Percentiles rank a stretch among this genome's conserved stretches.
phyloP scores from a whole-genome alignment of 164 flowering plant genomes.

The Dillenia turbinata region DNA sequence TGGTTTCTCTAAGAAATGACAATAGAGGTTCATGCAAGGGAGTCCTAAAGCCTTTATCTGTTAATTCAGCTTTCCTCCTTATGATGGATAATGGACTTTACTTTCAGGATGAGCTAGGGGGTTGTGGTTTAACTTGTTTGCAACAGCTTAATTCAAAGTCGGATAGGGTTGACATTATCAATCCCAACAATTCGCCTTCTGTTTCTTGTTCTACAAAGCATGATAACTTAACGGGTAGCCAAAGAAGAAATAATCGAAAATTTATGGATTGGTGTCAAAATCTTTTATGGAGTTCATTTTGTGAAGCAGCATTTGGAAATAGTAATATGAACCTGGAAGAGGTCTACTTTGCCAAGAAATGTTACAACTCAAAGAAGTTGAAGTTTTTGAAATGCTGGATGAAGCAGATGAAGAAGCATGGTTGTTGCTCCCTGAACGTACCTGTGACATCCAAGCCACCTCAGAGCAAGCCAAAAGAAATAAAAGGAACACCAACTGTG shows the following conservation, averaged over 20 bases:
- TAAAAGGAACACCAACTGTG: conserved; percentile 17
- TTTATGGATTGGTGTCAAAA: conserved; percentile 22
- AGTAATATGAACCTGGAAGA: conserved; percentile 46
- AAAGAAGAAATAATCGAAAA: conserved; percentile 26
- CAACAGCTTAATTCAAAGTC: conserved; percentile 4
- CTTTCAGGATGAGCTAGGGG: conserved; percentile 3
- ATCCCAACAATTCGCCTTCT: conserved; percentile 21
- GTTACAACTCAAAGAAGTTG: conserved; percentile 56
- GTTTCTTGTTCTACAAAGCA: conserved; percentile 12
- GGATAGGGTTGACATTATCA: conserved; percentile 8
- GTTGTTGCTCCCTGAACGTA: neutral
- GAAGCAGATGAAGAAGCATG: conserved; percentile 52
- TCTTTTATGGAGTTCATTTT: conserved; percentile 65
- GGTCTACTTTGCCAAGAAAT: conserved; percentile 36
- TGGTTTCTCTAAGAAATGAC: conserved; percentile 47
- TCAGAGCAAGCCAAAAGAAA: conserved; percentile 19
- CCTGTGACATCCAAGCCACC: conserved; percentile 14
- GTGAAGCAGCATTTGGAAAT: conserved; percentile 39
- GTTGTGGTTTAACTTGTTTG: conserved; percentile 12
- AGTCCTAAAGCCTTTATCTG: conserved; percentile 67
- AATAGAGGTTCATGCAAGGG: conserved; percentile 41
- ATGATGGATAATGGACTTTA: conserved; percentile 24
- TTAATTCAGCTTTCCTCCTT: conserved; percentile 54
- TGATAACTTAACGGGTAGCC: conserved; percentile 12
- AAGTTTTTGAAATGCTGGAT: conserved; percentile 90